phyloP scores from a whole-genome alignment of 495 filamentous ascomycete species.

The Annulohypoxylon moriforme region DNA sequence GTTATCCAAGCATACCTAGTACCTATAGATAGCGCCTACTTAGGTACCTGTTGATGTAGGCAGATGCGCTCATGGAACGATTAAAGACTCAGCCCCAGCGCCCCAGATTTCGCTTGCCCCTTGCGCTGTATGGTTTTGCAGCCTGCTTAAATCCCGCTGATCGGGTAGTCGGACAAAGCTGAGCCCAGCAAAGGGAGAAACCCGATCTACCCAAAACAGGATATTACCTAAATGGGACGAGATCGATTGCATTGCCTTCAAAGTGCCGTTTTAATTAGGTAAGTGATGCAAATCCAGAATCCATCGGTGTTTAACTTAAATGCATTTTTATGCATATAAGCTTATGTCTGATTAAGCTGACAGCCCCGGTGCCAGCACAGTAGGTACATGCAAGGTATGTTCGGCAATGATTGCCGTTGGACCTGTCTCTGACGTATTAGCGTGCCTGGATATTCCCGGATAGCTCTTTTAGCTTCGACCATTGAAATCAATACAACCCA shows the following conservation, averaged over 20 bases:
- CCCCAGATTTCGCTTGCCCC: background rate
- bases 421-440: background rate
- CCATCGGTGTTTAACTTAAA: background rate
- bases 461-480: background rate
- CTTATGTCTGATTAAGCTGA: background rate
- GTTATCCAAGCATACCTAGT: no score
- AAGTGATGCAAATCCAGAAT: background rate
- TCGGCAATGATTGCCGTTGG: conserved; percentile 1
- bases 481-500: background rate
- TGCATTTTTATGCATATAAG: background rate
- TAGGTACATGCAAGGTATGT: background rate
- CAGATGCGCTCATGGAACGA: background rate
- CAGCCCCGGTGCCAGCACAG: background rate
- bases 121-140: background rate
- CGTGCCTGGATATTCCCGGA: background rate
- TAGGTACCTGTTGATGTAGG: background rate
- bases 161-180: no score
- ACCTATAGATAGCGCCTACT: no score
- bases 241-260: no score
- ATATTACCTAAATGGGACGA: background rate
- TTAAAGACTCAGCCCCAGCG: background rate
- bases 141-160: no score
- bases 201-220: background rate
- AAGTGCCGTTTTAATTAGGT: background rate
- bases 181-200: background rate